Base-by-base conservation (phyloP, 1,284 basidiomycete species). In the Trametes hirsuta region DNA sequence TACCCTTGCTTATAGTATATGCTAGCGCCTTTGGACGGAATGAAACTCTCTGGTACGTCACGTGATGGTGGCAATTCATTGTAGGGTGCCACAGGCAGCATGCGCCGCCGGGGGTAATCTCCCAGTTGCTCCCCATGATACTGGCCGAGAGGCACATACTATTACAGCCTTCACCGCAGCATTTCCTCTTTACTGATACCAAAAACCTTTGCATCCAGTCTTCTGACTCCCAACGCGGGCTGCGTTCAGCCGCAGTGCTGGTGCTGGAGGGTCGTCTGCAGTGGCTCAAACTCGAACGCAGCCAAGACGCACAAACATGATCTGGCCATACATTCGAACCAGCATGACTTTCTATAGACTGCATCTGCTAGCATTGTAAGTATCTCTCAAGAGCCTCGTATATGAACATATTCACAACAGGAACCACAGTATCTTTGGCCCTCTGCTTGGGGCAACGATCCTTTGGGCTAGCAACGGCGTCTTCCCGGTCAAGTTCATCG, bases 391-490 rank as follows among this genome's bases (percentile, higher is more conserved):
- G 18, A 18, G 18, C 18, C 18, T 1, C 36, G 18, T 6, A 15
- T 37, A 45, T 21, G 14, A 18, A 12, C 11, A n/a, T 4, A 3
- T 6, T 39, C 11, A 44, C 9, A 54, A 22, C 30, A 4, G 14
- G 12, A 22, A 4, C n/a, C 9, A 0, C 71, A 93, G 90, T 68
- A 83, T 84, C 12, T 79, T 90, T 62, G 80, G 82, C 0, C 91
- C 91, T 4, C 75, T 94, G 59, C 74, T 91, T 39, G 83, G 82
- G 62, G 87, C 91, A 21, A 80, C 69, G 44, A 83, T 94, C 58
- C 82, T 93, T 64, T 92, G 84, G 68, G 85, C 83, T 10, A 84
- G 82, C 70, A 90, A 89, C 78, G 87, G 87, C 36, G 70, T 75
- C 53, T 84, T 81, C 68, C 80, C 79, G 35, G 79, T 91, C 51